Conservation (phyloP, 805 yeast species). For the Wickerhamomyces subpelliculosus region DNA sequence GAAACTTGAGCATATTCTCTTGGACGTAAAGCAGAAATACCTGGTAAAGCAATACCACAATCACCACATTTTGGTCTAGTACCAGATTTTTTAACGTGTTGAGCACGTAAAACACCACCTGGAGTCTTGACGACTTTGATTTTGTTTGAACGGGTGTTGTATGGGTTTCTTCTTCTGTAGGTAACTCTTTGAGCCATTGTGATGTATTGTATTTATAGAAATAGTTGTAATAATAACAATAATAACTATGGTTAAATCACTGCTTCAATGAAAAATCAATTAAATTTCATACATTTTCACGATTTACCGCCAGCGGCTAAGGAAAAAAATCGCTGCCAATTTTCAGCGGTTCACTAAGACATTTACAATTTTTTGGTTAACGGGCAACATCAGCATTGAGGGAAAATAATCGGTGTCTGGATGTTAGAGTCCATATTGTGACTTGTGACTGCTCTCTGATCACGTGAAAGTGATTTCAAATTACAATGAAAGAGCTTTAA, state of each 20-base stretch:
- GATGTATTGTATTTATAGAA: not conserved
- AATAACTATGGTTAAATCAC: no score
- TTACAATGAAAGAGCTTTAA: no score
- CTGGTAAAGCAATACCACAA: constrained; percentile 73
- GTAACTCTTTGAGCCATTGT: constrained; percentile 97
- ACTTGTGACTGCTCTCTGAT: constrained; percentile 13
- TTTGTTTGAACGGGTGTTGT: constrained; percentile 99
- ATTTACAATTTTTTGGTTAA: no score
- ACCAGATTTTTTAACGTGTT: constrained; percentile 88
- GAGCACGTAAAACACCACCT: constrained; percentile 93
- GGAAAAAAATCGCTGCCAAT: not conserved
- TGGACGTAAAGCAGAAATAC: constrained; percentile 95
- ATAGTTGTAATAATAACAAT: no score
- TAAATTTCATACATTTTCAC: no score
- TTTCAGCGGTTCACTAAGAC: no score
- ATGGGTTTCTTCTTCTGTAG: constrained; percentile 95
- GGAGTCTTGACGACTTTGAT: constrained; percentile 99
- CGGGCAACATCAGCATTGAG: no score
- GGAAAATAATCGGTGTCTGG: no score
- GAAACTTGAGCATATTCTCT: constrained; percentile 93
- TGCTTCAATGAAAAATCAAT: no score
- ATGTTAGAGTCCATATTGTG: constrained; percentile 2
- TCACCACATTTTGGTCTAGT: constrained; percentile 82
- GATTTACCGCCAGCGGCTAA: no score
- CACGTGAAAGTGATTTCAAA: not conserved